These are phyloP conservation scores for Xylaria digitata DNA, from an alignment of 2,329 filamentous ascomycete genomes.

Conservation along the genomic window DNA sequence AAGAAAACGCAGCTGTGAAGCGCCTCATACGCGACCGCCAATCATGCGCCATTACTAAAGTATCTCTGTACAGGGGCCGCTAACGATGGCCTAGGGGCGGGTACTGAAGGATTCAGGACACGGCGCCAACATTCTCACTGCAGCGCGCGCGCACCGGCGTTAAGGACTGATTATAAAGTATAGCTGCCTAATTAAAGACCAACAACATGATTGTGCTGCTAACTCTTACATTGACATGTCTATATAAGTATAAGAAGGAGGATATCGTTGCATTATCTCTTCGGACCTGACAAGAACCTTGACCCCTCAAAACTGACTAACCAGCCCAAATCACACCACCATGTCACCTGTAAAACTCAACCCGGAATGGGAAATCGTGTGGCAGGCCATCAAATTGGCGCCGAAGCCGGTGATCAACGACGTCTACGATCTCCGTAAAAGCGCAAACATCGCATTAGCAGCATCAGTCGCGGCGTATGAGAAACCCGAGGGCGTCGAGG, in stretches of 20 bases:
- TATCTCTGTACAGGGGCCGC: too few relatives aligned
- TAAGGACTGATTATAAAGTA: not conserved
- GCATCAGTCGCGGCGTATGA: not conserved
- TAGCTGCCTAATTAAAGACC: not conserved
- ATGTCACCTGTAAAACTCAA: conserved; percentile 38
- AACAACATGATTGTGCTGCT: not conserved
- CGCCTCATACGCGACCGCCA: too few relatives aligned
- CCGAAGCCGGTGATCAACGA: conserved; percentile 28
- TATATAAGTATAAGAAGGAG: not conserved
- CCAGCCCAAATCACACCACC: not conserved
- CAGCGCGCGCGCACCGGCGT: too few relatives aligned
- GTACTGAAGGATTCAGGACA: not conserved
- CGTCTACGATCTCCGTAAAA: conserved; percentile 20
- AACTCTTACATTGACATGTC: not conserved
- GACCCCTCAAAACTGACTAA: not conserved
- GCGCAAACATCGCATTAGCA: not conserved
- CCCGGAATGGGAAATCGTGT: conserved; percentile 26
- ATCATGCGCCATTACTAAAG: too few relatives aligned
- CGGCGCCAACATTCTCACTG: not conserved
- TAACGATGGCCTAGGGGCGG: not conserved
- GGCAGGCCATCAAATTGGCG: conserved; percentile 4
- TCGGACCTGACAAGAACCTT: not conserved
- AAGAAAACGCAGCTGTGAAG: too few relatives aligned
- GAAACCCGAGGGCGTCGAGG: conserved; percentile 31
- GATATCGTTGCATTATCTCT: not conserved